Base-by-base conservation (phyloP, 2,329 filamentous ascomycete genomes). In the Allantophomopsis lycopodina region DNA sequence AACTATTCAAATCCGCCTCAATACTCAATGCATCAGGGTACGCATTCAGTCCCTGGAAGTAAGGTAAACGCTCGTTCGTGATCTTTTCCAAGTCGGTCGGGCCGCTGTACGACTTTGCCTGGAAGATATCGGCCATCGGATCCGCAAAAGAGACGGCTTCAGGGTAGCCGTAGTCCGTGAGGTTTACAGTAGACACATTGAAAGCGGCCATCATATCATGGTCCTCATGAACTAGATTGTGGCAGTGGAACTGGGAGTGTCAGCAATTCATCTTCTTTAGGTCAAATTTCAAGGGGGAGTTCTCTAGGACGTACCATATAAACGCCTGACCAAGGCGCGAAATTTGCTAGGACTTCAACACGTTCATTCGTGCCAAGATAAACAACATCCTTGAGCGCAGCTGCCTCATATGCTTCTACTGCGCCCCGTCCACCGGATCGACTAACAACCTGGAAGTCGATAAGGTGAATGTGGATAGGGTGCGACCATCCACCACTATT, bases 351-450 rank as follows among this genome's bases (percentile, higher is more conserved):
- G 0, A 72, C 68, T 5, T 60, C 57, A 11, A 69, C 65, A 1
- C 56, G 63, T 55, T 76, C 71, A 14, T 63, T 63, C 1, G 54
- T 55, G 8, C 62, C 66, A 1, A 77, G 59, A 60, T 69, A 69
- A 2, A 75, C 69, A 2, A 74, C 66, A 46, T 77, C 72, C 52
- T 76, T 76, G 14, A 73, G 61, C 0, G 68, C 71, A 0, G 60
- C 64, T 2, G 59, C 55, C 54, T 77, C 73, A 46, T 76, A 76
- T 0, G 67, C 61, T 44, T 61, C 48, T 4, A 75, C 63, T 11
- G 48, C 50, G 3, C 62, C 58, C 14, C 59, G 55, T 8, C 62
- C 63, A 4, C 66, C 65, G 0, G 50, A 62, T 14, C 72, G 66
- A 7, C 57, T 60, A 16, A 74, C 47, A 30, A 77, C 59, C 40